A percentile compares a stretch with the other conserved stretches of the same genome.
phyloP scores from a whole-genome alignment of 148 eudicot genomes.

The Dianthus caryophyllus region DNA sequence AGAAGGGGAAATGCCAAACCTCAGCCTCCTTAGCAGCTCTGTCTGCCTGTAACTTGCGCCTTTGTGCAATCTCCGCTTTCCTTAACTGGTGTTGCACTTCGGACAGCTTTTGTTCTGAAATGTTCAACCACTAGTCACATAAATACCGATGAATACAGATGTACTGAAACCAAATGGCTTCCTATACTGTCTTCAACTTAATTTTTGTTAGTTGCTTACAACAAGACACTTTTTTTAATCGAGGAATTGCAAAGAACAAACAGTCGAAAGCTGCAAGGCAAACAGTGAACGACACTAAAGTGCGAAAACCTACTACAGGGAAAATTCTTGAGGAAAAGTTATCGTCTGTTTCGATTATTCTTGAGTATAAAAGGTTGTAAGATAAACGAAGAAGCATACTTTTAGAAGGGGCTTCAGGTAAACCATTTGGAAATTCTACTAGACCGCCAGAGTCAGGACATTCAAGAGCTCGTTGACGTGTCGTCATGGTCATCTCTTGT shows the following conservation, averaged over 20 bases:
- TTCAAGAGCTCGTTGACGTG: constrained; percentile 48
- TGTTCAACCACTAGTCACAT: constrained; percentile 11
- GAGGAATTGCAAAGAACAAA: neutral
- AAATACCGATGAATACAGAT: neutral
- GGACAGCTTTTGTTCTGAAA: constrained; percentile 52
- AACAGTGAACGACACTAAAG: neutral
- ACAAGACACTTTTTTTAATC: constrained; percentile 4
- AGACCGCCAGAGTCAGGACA: constrained; percentile 32
- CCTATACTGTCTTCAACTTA: neutral
- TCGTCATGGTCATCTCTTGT: constrained; percentile 45
- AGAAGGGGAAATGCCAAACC: constrained; percentile 25
- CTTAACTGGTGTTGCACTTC: constrained; percentile 53
- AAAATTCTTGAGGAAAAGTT: neutral
- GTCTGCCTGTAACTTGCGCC: constrained; percentile 45
- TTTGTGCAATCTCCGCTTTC: constrained; percentile 58
- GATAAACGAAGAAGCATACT: constrained; percentile 24
- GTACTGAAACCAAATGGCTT: constrained; percentile 11
- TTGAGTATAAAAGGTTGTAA: neutral
- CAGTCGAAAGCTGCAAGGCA: constrained; percentile 15
- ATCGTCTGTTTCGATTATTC: neutral
- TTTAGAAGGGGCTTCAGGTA: constrained; percentile 41
- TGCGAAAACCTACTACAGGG: neutral
- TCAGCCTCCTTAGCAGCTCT: constrained; percentile 57
- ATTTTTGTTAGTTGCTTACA: neutral
- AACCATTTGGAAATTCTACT: constrained; percentile 44